A percentile compares a stretch with the other conserved stretches of the same genome.
Conservation (phyloP, 2,329 filamentous ascomycete species). For the Botrytis medusae region DNA sequence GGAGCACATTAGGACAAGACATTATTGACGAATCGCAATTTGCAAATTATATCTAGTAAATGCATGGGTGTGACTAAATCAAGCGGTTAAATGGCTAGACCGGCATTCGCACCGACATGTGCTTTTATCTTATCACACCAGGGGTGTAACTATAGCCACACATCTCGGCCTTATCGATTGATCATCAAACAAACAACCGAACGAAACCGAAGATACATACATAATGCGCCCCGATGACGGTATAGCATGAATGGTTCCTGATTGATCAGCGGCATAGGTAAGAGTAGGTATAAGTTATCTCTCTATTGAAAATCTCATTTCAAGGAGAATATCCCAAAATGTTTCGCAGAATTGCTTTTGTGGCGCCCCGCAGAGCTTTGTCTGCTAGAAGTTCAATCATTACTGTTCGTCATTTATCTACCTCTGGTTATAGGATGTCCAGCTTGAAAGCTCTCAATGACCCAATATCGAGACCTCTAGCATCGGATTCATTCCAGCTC, state of each 20-base stretch:
- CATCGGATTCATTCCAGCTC: slow-evolving; percentile 79
- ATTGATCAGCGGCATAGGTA: slow-evolving; percentile 13
- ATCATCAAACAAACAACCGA: slow-evolving; percentile 5
- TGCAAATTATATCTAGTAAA: rapidly evolving
- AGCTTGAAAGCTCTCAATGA: slow-evolving; percentile 32
- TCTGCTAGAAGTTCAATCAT: slow-evolving; percentile 27
- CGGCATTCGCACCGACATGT: rapidly evolving
- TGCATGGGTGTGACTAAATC: background rate
- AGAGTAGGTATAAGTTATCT: background rate
- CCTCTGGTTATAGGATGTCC: slow-evolving; percentile 33
- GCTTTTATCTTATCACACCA: rapidly evolving
- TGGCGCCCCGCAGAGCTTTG: slow-evolving; percentile 32
- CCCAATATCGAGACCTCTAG: slow-evolving; percentile 35
- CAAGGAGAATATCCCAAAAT: slow-evolving; percentile 29
- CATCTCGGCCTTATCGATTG: background rate
- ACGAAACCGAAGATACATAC: background rate
- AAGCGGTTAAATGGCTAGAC: background rate
- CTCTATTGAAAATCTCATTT: slow-evolving; percentile 15
- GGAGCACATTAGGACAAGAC: background rate
- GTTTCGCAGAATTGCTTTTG: slow-evolving; percentile 36
- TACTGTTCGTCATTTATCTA: slow-evolving; percentile 30
- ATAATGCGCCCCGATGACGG: background rate
- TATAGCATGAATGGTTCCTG: background rate
- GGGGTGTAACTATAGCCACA: background rate
- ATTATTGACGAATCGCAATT: slow-evolving; percentile 2